These are phyloP conservation scores for Batkoa obscura DNA, from an alignment of 371 early-diverging fungal genomes.

Conservation along the genomic window DNA sequence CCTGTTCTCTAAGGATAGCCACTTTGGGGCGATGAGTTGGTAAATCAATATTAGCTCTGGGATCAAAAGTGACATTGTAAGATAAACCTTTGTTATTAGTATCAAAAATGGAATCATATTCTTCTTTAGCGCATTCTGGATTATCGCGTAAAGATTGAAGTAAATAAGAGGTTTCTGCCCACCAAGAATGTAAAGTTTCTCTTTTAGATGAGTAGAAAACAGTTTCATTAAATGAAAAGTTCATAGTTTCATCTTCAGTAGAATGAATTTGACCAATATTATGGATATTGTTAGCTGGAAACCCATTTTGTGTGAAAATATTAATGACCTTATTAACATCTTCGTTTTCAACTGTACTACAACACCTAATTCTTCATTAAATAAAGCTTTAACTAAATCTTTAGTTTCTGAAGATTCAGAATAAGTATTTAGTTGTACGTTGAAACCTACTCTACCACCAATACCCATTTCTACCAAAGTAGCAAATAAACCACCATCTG, in stretches of 20 bases:
- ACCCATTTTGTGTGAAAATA: constrained; percentile 24
- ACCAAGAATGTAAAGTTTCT: constrained; percentile 47
- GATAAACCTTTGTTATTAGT: constrained; percentile 52
- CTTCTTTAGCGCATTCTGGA: constrained; percentile 65
- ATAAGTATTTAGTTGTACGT: constrained; percentile 32
- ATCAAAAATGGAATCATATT: constrained; percentile 50
- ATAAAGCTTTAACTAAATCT: constrained; percentile 47
- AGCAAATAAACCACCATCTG: constrained; percentile 86
- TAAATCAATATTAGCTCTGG: constrained; percentile 23
- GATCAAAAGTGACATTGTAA: constrained; percentile 58
- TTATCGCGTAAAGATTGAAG: constrained; percentile 84
- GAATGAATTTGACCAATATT: constrained; percentile 34
- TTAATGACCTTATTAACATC: constrained; percentile 32
- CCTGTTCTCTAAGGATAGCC: constrained; percentile 90
- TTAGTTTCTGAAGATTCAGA: constrained; percentile 9
- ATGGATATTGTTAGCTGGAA: constrained; percentile 33
- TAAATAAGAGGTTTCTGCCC: constrained; percentile 77
- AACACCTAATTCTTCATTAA: constrained; percentile 91
- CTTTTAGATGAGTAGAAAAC: constrained; percentile 29
- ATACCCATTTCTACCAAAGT: constrained; percentile 87
- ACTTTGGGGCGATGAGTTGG: constrained; percentile 47
- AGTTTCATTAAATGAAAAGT: constrained; percentile 17
- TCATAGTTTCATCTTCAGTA: constrained; percentile 12
- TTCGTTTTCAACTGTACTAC: constrained; percentile 61
- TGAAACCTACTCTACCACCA: constrained; percentile 74